phyloP scores from a whole-genome alignment of 2,329 filamentous ascomycete genomes.

The Aspergillus pseudoterreus region DNA sequence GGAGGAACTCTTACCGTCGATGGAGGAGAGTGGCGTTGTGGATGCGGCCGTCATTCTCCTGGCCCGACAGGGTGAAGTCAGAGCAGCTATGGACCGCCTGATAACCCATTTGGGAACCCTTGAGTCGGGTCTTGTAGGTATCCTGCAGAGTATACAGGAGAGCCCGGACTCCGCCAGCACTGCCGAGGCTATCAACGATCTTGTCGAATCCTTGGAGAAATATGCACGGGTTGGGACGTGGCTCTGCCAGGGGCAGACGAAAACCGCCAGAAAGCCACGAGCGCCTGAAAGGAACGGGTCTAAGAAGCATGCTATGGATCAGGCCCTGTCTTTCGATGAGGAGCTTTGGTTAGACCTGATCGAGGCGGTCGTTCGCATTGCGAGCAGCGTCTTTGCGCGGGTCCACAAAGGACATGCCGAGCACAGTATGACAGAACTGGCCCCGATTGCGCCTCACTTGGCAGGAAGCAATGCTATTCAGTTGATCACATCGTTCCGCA shows the following conservation, averaged over 20 bases:
- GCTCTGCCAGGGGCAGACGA: slow-evolving; percentile 85
- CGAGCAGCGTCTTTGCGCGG: slow-evolving; percentile 59
- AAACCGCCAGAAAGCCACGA: slow-evolving; percentile 45
- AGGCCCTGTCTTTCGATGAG: slow-evolving; percentile 59
- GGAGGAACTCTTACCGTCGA: slow-evolving; percentile 74
- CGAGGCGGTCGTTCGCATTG: slow-evolving; percentile 60
- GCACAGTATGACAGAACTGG: slow-evolving; percentile 16
- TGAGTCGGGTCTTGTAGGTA: slow-evolving; percentile 70
- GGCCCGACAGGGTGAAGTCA: slow-evolving; percentile 79
- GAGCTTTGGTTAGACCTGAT: slow-evolving; percentile 64
- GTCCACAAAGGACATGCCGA: slow-evolving; percentile 40
- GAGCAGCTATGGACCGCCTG: slow-evolving; percentile 78
- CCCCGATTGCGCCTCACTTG: slow-evolving; percentile 10
- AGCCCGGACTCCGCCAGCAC: slow-evolving; percentile 56
- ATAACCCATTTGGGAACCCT: slow-evolving; percentile 76
- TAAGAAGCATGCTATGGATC: slow-evolving; percentile 47
- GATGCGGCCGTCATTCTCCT: slow-evolving; percentile 91
- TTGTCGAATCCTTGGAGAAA: slow-evolving; percentile 77
- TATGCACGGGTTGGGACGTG: slow-evolving; percentile 92
- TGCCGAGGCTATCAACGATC: slow-evolving; percentile 65
- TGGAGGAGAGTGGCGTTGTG: slow-evolving; percentile 85
- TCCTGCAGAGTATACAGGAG: slow-evolving; percentile 61
- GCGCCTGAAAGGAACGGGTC: slow-evolving; percentile 30
- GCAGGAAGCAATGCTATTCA: slow-evolving; percentile 29
- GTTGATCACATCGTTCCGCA: slow-evolving; percentile 65